phyloP scores from a whole-genome alignment of 805 yeast genomes.

The Torulaspora franciscae region DNA sequence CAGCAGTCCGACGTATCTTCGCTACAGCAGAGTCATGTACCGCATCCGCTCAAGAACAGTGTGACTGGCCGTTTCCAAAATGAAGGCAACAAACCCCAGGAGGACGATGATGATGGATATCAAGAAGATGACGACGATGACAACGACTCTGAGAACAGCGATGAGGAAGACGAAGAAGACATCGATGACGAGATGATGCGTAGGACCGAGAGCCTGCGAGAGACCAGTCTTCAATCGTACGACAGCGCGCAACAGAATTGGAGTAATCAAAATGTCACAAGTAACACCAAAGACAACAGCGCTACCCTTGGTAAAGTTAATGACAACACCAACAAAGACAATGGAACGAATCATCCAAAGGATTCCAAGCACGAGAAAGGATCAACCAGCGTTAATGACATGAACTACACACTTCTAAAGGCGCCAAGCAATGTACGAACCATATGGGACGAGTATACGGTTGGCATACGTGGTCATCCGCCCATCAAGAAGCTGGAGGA shows the following conservation, averaged over 20 bases:
- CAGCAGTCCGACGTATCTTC: constrained; percentile 1
- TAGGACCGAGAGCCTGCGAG: constrained; percentile 7
- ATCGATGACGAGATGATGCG: constrained; percentile 14
- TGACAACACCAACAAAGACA: not conserved
- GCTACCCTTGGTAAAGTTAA: not conserved
- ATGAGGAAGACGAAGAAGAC: constrained; percentile 20
- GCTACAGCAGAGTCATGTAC: not conserved
- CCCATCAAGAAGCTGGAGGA: constrained; percentile 40
- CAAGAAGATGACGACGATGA: constrained; percentile 21
- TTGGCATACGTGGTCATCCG: constrained; percentile 41
- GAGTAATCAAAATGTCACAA: not conserved
- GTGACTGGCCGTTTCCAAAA: not conserved
- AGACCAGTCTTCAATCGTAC: not conserved
- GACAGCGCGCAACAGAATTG: not conserved
- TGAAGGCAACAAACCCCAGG: constrained; percentile 15
- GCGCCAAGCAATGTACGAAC: constrained; percentile 35
- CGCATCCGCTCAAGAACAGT: not conserved
- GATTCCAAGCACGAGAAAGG: not conserved
- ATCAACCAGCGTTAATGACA: constrained; percentile 9
- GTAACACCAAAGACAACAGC: not conserved
- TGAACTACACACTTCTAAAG: constrained; percentile 29
- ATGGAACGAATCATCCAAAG: not conserved
- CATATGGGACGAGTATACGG: constrained; percentile 39
- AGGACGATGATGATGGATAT: constrained; percentile 23
- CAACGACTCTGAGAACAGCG: constrained; percentile 12